phyloP scores from a whole-genome alignment of 2,329 filamentous ascomycete genomes.

The Hymenoscyphus occultus region DNA sequence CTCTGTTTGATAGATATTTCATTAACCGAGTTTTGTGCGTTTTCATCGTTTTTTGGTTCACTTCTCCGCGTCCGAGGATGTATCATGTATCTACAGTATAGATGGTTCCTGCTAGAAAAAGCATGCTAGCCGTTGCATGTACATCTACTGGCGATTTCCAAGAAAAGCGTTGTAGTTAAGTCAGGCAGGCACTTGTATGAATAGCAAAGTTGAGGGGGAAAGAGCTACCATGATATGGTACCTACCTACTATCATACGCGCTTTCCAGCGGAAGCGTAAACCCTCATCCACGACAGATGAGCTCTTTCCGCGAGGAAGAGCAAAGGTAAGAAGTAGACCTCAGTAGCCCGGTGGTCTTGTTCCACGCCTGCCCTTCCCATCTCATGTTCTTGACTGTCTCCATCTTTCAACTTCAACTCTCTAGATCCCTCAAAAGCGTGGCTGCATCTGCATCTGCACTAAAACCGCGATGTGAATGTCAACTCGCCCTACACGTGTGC shows the following conservation, averaged over 20 bases:
- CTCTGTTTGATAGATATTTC: too few species aligned
- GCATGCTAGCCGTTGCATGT: not conserved
- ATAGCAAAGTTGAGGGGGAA: not conserved
- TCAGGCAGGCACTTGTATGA: not conserved
- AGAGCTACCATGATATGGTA: not conserved
- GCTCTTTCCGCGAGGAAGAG: not conserved
- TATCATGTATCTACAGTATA: not conserved
- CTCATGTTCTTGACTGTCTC: not conserved
- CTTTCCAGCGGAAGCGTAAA: not conserved
- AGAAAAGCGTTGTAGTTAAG: not conserved
- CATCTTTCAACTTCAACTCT: not conserved
- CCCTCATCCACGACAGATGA: not conserved
- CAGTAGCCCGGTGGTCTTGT: not conserved
- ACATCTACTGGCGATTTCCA: not conserved
- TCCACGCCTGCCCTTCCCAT: not conserved
- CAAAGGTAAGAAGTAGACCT: too few species aligned
- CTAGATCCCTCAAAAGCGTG: not conserved
- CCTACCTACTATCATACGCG: not conserved
- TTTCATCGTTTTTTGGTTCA: not conserved
- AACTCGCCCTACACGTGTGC: not conserved
- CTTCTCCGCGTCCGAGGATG: not conserved
- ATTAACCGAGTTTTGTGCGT: not conserved
- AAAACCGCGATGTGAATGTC: not conserved
- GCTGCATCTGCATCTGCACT: not conserved
- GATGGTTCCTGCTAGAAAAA: not conserved